These are phyloP conservation scores for Cymbopogon citratus DNA, from an alignment of 176 grass and related monocot genomes.

Conservation along the genomic window DNA sequence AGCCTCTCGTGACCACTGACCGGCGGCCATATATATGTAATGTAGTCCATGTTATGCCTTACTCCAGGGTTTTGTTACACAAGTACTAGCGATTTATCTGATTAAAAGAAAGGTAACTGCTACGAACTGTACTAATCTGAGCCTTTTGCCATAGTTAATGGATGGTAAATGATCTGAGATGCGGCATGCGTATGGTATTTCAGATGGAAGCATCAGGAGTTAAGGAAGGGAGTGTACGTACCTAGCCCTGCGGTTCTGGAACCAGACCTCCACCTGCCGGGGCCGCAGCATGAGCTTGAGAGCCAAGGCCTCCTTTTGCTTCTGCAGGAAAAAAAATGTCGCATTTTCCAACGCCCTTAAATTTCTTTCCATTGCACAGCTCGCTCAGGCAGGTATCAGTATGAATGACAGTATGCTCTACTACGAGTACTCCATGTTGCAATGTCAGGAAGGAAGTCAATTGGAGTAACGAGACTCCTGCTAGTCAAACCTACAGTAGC, in stretches of 20 bases:
- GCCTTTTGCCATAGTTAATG: neutral
- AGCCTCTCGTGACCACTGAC: neutral
- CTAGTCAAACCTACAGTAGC: conserved; percentile 26
- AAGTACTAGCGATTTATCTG: neutral
- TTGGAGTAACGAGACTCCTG: neutral
- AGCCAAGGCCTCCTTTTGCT: conserved; percentile 90
- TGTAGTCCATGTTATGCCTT: neutral
- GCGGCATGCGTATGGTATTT: too few species aligned
- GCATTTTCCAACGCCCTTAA: conserved; percentile 48
- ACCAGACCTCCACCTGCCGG: conserved; percentile 99
- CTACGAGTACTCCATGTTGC: neutral
- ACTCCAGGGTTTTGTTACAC: neutral
- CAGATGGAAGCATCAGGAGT: too few species aligned
- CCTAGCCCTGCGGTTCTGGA: conserved; percentile 98
- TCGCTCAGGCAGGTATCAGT: neutral
- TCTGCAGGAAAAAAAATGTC: conserved; percentile 51
- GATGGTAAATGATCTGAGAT: neutral
- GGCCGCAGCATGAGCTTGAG: conserved; percentile 80
- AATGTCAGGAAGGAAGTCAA: conserved; percentile 11
- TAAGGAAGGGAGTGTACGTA: neutral
- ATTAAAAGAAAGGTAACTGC: neutral
- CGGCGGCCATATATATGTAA: neutral
- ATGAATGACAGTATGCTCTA: neutral
- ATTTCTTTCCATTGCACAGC: conserved; percentile 15
- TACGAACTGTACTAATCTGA: neutral